Percentiles rank a stretch among this genome's conserved stretches.
These are phyloP conservation scores for Cordyceps cicadae DNA, from an alignment of 2,329 filamentous ascomycete species.

Conservation along the genomic window DNA sequence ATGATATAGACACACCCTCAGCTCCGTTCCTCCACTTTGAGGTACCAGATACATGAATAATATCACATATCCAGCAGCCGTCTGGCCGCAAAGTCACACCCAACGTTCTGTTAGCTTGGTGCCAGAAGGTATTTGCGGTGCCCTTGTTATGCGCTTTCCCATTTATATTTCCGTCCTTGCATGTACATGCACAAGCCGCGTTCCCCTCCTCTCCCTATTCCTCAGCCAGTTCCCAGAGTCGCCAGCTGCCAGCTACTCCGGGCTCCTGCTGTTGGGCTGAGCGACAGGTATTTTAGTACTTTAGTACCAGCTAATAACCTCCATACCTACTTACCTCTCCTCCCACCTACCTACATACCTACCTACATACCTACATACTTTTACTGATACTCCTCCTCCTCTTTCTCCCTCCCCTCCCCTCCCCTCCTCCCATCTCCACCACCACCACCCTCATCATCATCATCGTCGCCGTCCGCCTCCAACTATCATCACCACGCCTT, in stretches of 20 bases:
- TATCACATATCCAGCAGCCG: too few relatives aligned
- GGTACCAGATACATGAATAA: background rate
- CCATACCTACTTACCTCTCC: too few relatives aligned
- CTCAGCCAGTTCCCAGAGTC: background rate
- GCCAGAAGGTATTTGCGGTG: background rate
- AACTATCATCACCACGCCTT: background rate
- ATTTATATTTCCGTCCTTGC: conserved; percentile 11
- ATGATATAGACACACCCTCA: background rate
- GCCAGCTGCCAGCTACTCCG: too few relatives aligned
- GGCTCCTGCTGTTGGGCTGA: too few relatives aligned
- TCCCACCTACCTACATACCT: too few relatives aligned
- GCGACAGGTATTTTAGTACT: too few relatives aligned
- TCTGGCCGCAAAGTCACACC: background rate
- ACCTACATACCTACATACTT: too few relatives aligned
- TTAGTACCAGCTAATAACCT: too few relatives aligned
- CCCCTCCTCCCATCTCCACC: conserved; percentile 15
- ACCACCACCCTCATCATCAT: conserved; percentile 17
- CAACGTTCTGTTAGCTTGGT: background rate
- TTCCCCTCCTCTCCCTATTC: conserved; percentile 9
- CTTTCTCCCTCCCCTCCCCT: background rate
- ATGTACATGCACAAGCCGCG: conserved; percentile 8
- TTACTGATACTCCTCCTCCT: background rate
- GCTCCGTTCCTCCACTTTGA: background rate
- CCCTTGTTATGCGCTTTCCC: background rate
- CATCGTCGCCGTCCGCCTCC: conserved; percentile 13